These are phyloP conservation scores for Paramecium biaurelia DNA, from an alignment of 73 alveolate species.

Conservation along the genomic window DNA sequence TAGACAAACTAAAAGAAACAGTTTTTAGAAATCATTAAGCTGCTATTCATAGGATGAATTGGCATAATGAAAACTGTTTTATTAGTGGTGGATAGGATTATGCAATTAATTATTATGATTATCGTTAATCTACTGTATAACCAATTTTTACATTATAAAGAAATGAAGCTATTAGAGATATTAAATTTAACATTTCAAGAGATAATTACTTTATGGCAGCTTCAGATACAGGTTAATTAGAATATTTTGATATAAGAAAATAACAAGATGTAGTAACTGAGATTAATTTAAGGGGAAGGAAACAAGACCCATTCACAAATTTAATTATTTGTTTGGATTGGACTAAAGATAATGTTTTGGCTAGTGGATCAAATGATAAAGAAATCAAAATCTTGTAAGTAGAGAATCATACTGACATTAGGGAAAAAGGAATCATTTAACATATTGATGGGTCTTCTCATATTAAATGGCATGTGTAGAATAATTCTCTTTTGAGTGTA, in stretches of 20 bases:
- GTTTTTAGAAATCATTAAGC: not conserved
- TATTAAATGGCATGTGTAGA: conserved; percentile 1
- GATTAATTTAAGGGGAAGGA: not conserved
- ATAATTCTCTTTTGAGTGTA: not conserved
- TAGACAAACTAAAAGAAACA: not conserved
- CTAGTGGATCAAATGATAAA: conserved; percentile 46
- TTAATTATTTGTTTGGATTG: conserved; percentile 24
- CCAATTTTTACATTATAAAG: not conserved
- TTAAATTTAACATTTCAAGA: not conserved
- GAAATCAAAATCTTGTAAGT: not conserved
- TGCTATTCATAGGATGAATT: conserved; percentile 23
- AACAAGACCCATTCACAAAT: not conserved
- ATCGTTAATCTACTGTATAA: not conserved
- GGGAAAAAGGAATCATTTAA: not conserved
- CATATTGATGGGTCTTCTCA: conserved; percentile 44
- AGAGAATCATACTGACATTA: not conserved
- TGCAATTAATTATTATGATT: not conserved
- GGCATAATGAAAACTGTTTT: conserved; percentile 16
- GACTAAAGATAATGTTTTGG: not conserved
- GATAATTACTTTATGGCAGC: conserved; percentile 38
- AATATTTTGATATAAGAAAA: conserved; percentile 27
- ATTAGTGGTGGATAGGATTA: conserved; percentile 20
- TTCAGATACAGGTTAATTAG: not conserved
- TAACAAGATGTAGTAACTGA: not conserved
- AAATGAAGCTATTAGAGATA: conserved; percentile 3